These are phyloP conservation scores for Fusarium sp. DNA, from an alignment of 2,329 filamentous ascomycete genomes.

Conservation along the genomic window DNA sequence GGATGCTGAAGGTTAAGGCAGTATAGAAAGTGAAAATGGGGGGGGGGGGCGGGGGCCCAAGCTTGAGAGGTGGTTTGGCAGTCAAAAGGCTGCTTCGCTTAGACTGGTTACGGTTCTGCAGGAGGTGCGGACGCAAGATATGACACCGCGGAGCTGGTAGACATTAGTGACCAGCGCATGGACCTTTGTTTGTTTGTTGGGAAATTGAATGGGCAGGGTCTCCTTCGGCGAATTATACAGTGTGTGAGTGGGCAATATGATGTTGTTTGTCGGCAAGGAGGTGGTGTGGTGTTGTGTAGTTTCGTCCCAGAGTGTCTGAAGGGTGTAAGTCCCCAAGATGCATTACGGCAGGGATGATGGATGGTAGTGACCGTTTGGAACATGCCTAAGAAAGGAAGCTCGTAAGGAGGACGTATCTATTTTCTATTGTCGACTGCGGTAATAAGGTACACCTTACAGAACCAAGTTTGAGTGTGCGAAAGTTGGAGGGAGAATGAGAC, in stretches of 20 bases:
- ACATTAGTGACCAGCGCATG: conserved; percentile 5
- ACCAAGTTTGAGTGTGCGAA: background rate
- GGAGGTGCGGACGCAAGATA: conserved; percentile 14
- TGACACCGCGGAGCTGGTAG: conserved; percentile 18
- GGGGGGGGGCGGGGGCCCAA: conserved; percentile 4
- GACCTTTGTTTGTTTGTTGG: conserved; percentile 9
- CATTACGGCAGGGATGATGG: background rate
- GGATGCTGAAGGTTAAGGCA: background rate
- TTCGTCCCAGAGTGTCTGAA: background rate
- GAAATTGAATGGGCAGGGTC: background rate
- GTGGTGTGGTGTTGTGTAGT: conserved; percentile 7
- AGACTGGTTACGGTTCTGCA: background rate
- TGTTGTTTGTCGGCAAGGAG: conserved; percentile 7
- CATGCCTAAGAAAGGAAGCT: background rate
- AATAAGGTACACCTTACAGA: too few species aligned
- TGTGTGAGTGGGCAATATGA: background rate
- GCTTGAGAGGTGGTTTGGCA: conserved; percentile 24
- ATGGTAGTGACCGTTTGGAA: conserved; percentile 11
- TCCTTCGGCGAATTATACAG: background rate
- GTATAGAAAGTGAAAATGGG: background rate
- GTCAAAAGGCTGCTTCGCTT: conserved; percentile 22
- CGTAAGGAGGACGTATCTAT: background rate
- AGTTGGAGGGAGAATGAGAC: conserved; percentile 1
- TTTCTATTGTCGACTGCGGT: conserved; percentile 25
- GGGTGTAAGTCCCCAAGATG: background rate